Conservation (phyloP, 23 red algal genomes). For the Agarophyton chilense region DNA sequence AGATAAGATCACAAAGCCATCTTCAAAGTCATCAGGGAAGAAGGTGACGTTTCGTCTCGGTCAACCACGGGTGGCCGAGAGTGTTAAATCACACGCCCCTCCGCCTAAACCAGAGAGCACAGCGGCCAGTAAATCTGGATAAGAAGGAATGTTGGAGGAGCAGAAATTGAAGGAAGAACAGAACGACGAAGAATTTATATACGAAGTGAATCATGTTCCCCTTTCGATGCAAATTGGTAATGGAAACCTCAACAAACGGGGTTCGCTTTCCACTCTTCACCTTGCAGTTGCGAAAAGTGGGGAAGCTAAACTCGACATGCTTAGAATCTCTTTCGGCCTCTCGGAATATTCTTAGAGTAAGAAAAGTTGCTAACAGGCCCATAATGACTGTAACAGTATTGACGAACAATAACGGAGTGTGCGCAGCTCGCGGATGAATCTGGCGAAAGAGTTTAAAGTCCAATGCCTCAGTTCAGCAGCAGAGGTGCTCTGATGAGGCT, state of each 20-base stretch:
- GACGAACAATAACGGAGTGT: slow-evolving; percentile 21
- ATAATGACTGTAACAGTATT: slow-evolving; percentile 21
- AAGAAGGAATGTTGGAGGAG: not conserved
- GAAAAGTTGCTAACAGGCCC: not conserved
- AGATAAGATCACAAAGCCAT: not conserved
- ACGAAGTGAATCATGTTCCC: slow-evolving; percentile 19
- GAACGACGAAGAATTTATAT: slow-evolving; percentile 4
- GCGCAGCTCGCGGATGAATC: no score
- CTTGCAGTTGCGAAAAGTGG: slow-evolving; percentile 8
- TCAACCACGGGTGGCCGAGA: not conserved
- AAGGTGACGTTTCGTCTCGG: not conserved
- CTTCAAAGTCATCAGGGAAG: not conserved
- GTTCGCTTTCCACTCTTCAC: slow-evolving; percentile 15
- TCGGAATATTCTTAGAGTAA: not conserved
- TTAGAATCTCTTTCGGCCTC: slow-evolving; percentile 13
- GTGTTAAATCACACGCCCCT: not conserved
- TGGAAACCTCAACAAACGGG: not conserved
- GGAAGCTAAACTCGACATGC: slow-evolving; percentile 17
- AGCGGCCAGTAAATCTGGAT: not conserved
- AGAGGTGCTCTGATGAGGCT: no score
- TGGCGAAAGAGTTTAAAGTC: no score
- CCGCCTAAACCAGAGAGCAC: not conserved
- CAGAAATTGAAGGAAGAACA: slow-evolving; percentile 11
- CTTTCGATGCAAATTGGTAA: not conserved
- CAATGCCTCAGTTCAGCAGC: no score